These are phyloP conservation scores for Lathyrus aphaca DNA, from an alignment of 306 rosid genomes.

Conservation along the genomic window DNA sequence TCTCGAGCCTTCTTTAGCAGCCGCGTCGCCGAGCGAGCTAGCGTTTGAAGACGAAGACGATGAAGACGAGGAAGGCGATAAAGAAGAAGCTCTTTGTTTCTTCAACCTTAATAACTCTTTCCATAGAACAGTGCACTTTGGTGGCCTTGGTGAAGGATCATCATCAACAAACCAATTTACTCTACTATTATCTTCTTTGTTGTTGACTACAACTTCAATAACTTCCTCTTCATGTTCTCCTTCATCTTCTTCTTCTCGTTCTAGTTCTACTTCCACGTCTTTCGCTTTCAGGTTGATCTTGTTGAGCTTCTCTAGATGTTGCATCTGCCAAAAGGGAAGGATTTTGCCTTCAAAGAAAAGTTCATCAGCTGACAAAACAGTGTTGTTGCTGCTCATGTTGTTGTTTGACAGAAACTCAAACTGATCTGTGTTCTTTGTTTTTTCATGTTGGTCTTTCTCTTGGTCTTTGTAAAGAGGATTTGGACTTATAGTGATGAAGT, in stretches of 20 bases:
- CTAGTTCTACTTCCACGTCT: constrained; percentile 43
- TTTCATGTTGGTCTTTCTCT: constrained; percentile 45
- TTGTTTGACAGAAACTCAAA: constrained; percentile 87
- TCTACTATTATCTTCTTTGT: constrained; percentile 61
- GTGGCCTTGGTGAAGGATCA: constrained; percentile 98
- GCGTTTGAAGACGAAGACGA: constrained; percentile 85
- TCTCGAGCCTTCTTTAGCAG: constrained; percentile 53
- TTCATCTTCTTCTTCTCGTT: constrained; percentile 33
- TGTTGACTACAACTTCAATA: constrained; percentile 37
- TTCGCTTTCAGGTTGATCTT: constrained; percentile 66
- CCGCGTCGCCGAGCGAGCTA: constrained; percentile 69
- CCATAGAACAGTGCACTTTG: constrained; percentile 97
- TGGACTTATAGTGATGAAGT: constrained; percentile 88
- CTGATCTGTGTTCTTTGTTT: constrained; percentile 56
- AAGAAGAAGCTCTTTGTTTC: constrained; percentile 87
- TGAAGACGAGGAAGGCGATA: constrained; percentile 86
- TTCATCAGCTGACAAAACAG: constrained; percentile 86
- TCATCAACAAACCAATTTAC: constrained; percentile 94
- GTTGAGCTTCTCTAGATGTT: constrained; percentile 79
- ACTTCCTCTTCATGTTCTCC: constrained; percentile 36
- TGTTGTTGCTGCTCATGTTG: constrained; percentile 48
- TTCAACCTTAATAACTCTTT: constrained; percentile 91
- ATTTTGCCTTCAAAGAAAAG: constrained; percentile 97
- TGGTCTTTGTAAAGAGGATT: constrained; percentile 35
- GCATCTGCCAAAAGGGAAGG: constrained; percentile 88